phyloP scores from a whole-genome alignment of 352 stramenopile genomes.

The Plasmopara halstedii region DNA sequence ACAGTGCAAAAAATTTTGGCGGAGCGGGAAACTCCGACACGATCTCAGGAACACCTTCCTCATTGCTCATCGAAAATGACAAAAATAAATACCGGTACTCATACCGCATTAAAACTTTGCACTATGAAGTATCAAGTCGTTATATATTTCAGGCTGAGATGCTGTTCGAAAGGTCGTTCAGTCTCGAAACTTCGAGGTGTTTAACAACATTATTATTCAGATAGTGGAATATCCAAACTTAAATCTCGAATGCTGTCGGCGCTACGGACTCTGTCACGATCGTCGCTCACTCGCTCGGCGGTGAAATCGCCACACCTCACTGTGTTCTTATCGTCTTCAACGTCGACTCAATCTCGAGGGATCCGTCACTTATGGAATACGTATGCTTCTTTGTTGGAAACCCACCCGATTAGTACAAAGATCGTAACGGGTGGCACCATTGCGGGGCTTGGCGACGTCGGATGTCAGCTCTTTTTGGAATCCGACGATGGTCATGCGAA shows the following conservation, averaged over 20 bases:
- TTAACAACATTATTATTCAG: no score
- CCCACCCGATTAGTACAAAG: conserved; percentile 56
- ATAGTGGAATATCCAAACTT: not conserved
- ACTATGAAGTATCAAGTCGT: no score
- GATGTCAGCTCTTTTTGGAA: conserved; percentile 62
- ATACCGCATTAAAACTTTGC: no score
- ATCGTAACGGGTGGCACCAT: conserved; percentile 53
- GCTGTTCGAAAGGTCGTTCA: no score
- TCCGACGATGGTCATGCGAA: not conserved
- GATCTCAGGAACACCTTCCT: conserved; percentile 61
- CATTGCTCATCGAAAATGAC: no score
- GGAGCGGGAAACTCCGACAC: conserved; percentile 77
- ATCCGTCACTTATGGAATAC: conserved; percentile 34
- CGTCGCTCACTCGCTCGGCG: conserved; percentile 1
- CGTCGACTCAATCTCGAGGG: conserved; percentile 1
- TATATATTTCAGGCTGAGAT: no score
- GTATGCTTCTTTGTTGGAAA: conserved; percentile 52
- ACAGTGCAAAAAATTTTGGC: conserved; percentile 72
- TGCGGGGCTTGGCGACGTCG: conserved; percentile 54
- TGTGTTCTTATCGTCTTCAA: conserved; percentile 6
- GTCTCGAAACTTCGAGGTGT: not conserved
- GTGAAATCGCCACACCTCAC: not conserved
- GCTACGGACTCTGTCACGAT: conserved; percentile 8
- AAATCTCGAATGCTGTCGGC: conserved; percentile 24
- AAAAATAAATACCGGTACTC: no score